Conservation (phyloP, 495 filamentous ascomycete genomes). For the Penicillium cosmopolitanum region DNA sequence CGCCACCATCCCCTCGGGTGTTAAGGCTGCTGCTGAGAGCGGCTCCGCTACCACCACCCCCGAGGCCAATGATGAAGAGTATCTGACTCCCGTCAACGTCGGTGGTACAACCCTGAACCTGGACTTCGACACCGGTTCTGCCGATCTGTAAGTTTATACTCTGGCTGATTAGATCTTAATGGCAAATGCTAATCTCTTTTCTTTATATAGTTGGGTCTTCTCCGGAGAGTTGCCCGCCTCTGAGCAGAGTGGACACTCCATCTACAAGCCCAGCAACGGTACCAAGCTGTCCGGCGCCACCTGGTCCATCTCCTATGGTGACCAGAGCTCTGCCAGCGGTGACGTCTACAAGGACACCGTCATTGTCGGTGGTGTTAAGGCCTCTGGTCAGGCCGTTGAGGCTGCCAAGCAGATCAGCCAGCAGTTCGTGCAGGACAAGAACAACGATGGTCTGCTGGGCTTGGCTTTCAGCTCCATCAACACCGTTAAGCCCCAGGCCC, state of each 20-base stretch:
- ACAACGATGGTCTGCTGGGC: conserved; percentile 73
- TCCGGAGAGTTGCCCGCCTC: conserved; percentile 48
- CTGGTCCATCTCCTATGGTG: conserved; percentile 75
- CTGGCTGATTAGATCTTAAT: background rate
- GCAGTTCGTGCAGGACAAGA: conserved; percentile 60
- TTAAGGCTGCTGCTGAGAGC: conserved; percentile 49
- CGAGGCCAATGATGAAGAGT: conserved; percentile 62
- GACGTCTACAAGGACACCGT: conserved; percentile 73
- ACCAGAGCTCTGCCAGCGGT: conserved; percentile 66
- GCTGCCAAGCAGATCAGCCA: conserved; percentile 62
- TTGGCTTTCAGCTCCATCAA: conserved; percentile 74
- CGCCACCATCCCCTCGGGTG: conserved; percentile 40
- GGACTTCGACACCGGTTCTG: conserved; percentile 77
- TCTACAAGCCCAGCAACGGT: conserved; percentile 63
- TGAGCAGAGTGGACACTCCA: conserved; percentile 58
- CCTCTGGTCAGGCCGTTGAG: conserved; percentile 69
- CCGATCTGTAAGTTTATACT: conserved; percentile 64
- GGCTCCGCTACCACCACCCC: conserved; percentile 58
- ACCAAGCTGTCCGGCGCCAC: conserved; percentile 54
- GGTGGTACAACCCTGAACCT: conserved; percentile 66
- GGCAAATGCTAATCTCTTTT: no score
- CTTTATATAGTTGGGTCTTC: conserved; percentile 52
- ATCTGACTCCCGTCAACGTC: conserved; percentile 67
- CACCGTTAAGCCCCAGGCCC: conserved; percentile 60
- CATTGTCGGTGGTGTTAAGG: conserved; percentile 65